A percentile compares a stretch with the other conserved stretches of the same genome.
Conservation (phyloP, 73 alveolate species). For the Paramecium pentaurelia region DNA sequence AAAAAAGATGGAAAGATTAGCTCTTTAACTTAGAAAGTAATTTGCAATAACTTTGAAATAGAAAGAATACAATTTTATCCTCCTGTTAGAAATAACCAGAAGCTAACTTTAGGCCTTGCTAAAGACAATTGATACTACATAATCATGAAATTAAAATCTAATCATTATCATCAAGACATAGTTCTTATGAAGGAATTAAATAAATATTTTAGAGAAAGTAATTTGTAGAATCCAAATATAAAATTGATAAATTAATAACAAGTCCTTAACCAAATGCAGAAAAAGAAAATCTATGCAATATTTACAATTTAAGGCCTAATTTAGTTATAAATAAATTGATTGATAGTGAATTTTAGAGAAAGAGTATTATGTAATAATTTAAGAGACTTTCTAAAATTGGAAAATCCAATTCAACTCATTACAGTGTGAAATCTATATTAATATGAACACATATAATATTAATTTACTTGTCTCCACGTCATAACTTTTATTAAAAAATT, state of each 20-base stretch:
- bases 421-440: neutral
- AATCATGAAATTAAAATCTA: neutral
- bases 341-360: neutral
- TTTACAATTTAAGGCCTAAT: neutral
- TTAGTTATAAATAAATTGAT: neutral
- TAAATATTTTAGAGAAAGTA: neutral
- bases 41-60: neutral
- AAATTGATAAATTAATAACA: neutral
- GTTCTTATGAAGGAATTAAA: neutral
- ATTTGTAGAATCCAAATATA: neutral
- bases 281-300: neutral
- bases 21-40: neutral
- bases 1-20: slow-evolving; percentile 23
- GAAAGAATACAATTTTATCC: neutral
- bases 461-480: neutral
- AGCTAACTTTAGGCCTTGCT: neutral
- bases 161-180: neutral
- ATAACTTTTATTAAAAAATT: neutral
- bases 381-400: neutral
- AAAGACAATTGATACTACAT: neutral
- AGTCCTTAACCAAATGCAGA: neutral
- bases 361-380: neutral
- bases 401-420: neutral
- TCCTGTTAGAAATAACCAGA: neutral
- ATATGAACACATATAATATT: neutral